phyloP scores from a whole-genome alignment of 2,329 filamentous ascomycete species.

The Tolypocladium tundrense region DNA sequence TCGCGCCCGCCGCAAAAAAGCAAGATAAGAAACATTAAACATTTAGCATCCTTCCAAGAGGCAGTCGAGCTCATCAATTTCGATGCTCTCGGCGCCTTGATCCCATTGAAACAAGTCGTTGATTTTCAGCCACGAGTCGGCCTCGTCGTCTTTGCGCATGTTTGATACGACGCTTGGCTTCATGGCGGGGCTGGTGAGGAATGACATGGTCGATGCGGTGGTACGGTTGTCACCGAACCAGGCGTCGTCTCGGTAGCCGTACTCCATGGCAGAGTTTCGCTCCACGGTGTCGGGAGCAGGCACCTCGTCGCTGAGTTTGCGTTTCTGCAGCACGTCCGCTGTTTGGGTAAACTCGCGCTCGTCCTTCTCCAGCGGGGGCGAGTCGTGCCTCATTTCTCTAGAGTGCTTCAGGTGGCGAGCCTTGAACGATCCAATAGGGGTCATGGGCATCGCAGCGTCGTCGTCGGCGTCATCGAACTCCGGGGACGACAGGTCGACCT shows the following conservation, averaged over 20 bases:
- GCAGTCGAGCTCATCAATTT: slow-evolving; percentile 85
- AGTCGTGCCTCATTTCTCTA: slow-evolving; percentile 53
- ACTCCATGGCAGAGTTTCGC: slow-evolving; percentile 19
- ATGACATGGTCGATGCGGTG: slow-evolving; percentile 23
- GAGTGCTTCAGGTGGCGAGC: slow-evolving; percentile 28
- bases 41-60: slow-evolving; percentile 65
- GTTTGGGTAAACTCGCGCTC: slow-evolving; percentile 97
- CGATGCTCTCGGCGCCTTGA: slow-evolving; percentile 75
- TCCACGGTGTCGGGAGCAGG: slow-evolving; percentile 18
- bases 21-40: slow-evolving; percentile 4
- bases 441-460: slow-evolving; percentile 46
- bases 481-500: slow-evolving; percentile 80
- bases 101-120: slow-evolving; percentile 44
- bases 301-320: slow-evolving; percentile 41
- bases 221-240: slow-evolving; percentile 40
- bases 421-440: slow-evolving; percentile 55
- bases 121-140: slow-evolving; percentile 29
- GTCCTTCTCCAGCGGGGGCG: slow-evolving; percentile 83
- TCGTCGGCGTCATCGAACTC: slow-evolving; percentile 71
- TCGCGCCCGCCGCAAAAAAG: slow-evolving; percentile 10
- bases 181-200: slow-evolving; percentile 46
- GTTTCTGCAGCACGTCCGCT: slow-evolving; percentile 69
- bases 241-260: slow-evolving; percentile 34
- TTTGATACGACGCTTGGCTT: slow-evolving; percentile 20
- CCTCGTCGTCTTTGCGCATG: slow-evolving; percentile 26